Base-by-base conservation (phyloP, 768 basidiomycete genomes). In the Hericium erinaceus region DNA sequence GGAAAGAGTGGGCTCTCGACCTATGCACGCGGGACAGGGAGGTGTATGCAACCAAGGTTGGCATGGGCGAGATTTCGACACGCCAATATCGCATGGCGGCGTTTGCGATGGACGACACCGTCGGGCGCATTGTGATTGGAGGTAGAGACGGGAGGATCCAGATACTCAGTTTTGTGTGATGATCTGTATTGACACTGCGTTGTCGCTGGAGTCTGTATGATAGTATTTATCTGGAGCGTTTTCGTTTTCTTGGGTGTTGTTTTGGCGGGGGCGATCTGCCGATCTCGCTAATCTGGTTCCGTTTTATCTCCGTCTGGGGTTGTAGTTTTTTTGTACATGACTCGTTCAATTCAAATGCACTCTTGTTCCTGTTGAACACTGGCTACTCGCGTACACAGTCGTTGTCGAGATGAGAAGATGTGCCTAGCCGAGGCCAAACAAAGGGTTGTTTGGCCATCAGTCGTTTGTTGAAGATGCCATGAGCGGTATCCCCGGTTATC, bases 71-170 rank as follows among this genome's bases (percentile, higher is more conserved):
- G 57, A 63, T 73, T 41, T 33, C 66, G 10, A 58, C 63, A 54
- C 65, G 65, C 58, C 65, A 64, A 53, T 72, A 73, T 52, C 55
- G 66, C 20, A 59, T 73, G 20, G 48, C 60, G 5, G 49, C 68
- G 1, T 67, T 65, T 5, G 69, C 66, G 39, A 48, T 73, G 37
- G 71, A 73, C 54, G 72, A 72, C 55, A 67, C 66, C 3, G 68
- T 72, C 2, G 72, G 72, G 5, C 61, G 72, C 37, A 66, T 73
- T 44, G 72, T 67, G 15, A 59, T 73, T 39, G 71, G 71, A 18
- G 66, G 70, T 16, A 62, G 66, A 26, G 65, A 64, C 39, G 72
- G 72, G n/a, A 65, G 55, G 51, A 64, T 73, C 18, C 65, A 70
- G 48, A 64, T 73, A 12, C 57, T 73, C 56, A 70, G 72, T 55